phyloP scores from a whole-genome alignment of 148 eudicot species.

The Mesembryanthemum crystallinum region DNA sequence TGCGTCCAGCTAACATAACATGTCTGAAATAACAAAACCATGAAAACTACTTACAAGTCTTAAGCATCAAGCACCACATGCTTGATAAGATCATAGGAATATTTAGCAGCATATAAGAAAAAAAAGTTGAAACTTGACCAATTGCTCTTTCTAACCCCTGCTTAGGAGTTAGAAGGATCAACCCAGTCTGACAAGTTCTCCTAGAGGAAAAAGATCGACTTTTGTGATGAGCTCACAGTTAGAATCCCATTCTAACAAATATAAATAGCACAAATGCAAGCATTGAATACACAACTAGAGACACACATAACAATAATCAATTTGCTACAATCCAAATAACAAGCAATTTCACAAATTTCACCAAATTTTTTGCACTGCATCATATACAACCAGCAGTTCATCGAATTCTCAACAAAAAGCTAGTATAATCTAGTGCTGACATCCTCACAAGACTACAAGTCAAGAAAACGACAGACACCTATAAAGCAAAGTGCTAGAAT shows the following conservation, averaged over 20 bases:
- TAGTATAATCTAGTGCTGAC: background rate
- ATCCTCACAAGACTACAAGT: background rate
- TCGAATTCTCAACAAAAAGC: background rate
- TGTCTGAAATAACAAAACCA: no score
- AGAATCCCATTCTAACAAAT: background rate
- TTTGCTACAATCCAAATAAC: background rate
- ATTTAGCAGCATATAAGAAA: background rate
- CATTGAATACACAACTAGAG: background rate
- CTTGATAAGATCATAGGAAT: background rate
- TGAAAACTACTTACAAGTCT: no score
- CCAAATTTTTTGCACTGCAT: background rate
- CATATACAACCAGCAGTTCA: background rate
- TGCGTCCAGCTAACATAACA: no score
- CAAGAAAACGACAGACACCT: background rate
- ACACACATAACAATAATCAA: background rate
- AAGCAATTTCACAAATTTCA: background rate
- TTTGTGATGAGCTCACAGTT: background rate
- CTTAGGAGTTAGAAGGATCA: background rate
- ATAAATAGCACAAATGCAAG: background rate
- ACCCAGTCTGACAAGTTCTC: background rate
- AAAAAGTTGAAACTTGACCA: background rate
- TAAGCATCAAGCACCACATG: no score
- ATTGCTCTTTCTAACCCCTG: background rate
- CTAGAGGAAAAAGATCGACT: background rate
- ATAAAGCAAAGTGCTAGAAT: background rate